Base-by-base conservation (phyloP, 2,329 filamentous ascomycete species). In the Pseudogymnoascus sp. region DNA sequence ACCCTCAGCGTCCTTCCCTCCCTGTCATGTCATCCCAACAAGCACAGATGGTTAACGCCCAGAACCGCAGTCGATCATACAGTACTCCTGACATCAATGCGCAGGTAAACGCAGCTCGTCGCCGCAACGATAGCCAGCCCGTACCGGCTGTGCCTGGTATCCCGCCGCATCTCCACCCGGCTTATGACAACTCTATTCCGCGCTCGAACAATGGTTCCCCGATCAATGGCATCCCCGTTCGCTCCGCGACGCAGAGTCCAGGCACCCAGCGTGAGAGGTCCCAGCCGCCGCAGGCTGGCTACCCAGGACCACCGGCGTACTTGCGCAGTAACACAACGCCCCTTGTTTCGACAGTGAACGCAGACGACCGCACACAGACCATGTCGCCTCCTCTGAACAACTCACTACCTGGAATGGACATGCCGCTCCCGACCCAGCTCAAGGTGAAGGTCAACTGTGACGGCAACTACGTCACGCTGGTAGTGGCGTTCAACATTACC, bases 371-470 rank as follows among this genome's bases (percentile, higher is more conserved):
- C 38, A 60, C 72, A 30, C 73, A 76, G 47, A 76, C 77, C 5
- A 76, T 77, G 28, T 80, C 81, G 4, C 79, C 81, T 6, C 73
- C 76, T 2, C 72, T 79, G 4, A 62, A 58, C 30, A 67, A 57
- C 30, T 58, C 66, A 8, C 66, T 65, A 59, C 66, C 69, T 15
- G 63, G 61, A 38, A 67, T 77, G 68, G 70, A 91, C 22, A 69
- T 82, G 68, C 79, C 76, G 22, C 73, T 81, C 58, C 83, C 80
- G 50, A 86, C 89, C 6, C 94, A 97, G 71, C 82, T 99, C 59
- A 97, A 97, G 76, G 92, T 97, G 58, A 96, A 95, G 72, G 91
- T 99, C 62, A 93, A 93, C 70, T 95, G 90, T 71, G 90, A 94
- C 62, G 88, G 89, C 53, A 94, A 92, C 71, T 95, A 95, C 67